Evolutionary conservation across 2,329 filamentous ascomycete genomes (phyloP), one percentile per base, ranked within the genome.

Genomic region (Fusarium sp.): DNA sequence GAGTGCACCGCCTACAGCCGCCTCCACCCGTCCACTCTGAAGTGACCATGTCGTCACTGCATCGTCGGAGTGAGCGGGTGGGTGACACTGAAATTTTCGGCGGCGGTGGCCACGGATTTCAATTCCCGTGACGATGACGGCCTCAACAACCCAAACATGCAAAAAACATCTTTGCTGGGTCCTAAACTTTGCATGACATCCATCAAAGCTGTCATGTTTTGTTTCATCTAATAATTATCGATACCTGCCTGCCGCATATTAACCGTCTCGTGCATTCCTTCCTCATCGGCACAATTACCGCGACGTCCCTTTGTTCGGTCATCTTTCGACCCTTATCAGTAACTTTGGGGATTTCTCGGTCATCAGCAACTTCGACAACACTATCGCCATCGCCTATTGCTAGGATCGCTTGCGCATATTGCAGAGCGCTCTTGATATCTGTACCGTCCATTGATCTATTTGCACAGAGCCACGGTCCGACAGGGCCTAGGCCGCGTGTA

Each of bases 291-390:
- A 58, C 57, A 75, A 22, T 54, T 77, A 38, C 65, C 77, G 74
- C 70, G 72, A 52, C 35, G 59, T 45, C 58, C 64, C 60, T 38
- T 72, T 45, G 50, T 66, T 70, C 68, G 47, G 66, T 72, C 71
- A 60, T 64, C 59, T 66, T 64, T 58, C 69, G 65, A 65, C 60
- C 64, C 70, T 70, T 35, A 54, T 66, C 72, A 70, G 37, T 57
- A 61, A 59, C 42, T 62, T 54, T 31, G 18, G 18, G 22, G 47
- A 45, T 47, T 54, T 37, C 29, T 86, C 84, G 79, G 85, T 86
- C 84, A 84, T 84, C 31, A 42, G n/a, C 54, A 54, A 27, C 45
- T 42, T 31, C 7, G 40, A 40, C 22, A 58, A 20, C 34, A 34
- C 40, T 47, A 45, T 14, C 35, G 5, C 20, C 61, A 29, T 56